phyloP scores from a whole-genome alignment of 495 filamentous ascomycete species.

The Xylaria venustula region DNA sequence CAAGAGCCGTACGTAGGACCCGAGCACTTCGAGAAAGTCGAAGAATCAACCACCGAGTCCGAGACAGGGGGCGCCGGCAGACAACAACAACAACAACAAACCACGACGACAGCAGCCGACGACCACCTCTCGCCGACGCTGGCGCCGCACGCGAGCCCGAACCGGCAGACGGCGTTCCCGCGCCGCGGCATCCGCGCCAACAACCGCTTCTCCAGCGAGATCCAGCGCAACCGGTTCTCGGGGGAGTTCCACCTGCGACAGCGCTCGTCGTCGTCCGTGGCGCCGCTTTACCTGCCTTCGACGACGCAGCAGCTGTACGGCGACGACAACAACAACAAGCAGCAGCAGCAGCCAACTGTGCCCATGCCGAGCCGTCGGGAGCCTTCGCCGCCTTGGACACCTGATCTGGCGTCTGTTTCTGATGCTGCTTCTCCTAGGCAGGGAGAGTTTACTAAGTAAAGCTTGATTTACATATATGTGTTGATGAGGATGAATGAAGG shows the following conservation, averaged over 20 bases:
- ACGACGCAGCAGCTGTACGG: neutral
- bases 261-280: conserved; percentile 10
- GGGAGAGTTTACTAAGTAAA: too few species aligned
- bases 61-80: neutral
- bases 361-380: neutral
- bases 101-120: neutral
- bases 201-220: conserved; percentile 13
- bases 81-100: too few species aligned
- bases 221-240: conserved; percentile 5
- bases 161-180: conserved; percentile 6
- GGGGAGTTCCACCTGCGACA: conserved; percentile 15
- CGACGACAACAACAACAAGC: too few species aligned
- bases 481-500: neutral
- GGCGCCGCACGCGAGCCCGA: conserved; percentile 1
- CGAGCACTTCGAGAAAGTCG: conserved; percentile 16
- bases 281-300: conserved; percentile 12
- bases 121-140: conserved; percentile 1
- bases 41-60: conserved; percentile 7
- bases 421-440: conserved; percentile 3
- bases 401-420: conserved; percentile 4
- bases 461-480: too few species aligned
- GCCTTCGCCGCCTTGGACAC: conserved; percentile 12
- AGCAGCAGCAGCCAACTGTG: neutral
- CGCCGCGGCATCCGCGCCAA: neutral
- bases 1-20: conserved; percentile 5